Conservation (phyloP, 23 red algal species). For the Cyanidioschyzon merolae region DNA sequence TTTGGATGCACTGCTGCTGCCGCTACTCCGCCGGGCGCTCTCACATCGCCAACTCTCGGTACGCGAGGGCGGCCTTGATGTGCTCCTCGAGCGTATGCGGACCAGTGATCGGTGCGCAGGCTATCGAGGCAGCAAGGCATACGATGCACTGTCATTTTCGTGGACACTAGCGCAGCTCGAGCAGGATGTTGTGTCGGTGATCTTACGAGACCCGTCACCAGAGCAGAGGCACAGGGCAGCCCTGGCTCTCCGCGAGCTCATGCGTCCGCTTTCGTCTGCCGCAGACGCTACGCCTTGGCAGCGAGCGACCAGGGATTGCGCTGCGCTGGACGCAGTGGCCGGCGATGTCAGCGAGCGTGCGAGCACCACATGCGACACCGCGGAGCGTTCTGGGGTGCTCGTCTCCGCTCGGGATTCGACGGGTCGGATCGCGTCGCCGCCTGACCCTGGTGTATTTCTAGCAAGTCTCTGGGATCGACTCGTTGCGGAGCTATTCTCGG, state of each 20-base stretch:
- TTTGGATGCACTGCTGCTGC: constrained; percentile 14
- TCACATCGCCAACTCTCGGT: background rate
- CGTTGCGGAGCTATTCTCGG: background rate
- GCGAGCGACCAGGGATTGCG: no score
- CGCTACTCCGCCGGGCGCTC: background rate
- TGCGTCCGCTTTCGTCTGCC: background rate
- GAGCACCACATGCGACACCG: background rate
- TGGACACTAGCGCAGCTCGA: background rate
- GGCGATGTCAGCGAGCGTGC: background rate
- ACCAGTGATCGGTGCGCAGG: background rate
- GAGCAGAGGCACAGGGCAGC: background rate
- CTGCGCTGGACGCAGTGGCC: no score
- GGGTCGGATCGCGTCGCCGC: background rate
- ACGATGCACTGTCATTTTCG: background rate
- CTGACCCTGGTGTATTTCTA: background rate
- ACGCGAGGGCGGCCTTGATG: background rate
- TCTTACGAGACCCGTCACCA: background rate
- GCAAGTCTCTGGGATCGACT: background rate
- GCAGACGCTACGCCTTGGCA: background rate
- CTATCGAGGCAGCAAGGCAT: background rate
- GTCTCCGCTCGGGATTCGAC: background rate
- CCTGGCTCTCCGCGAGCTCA: background rate
- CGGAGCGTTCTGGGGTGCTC: background rate
- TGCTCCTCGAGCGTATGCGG: background rate
- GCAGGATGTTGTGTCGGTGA: background rate